phyloP scores from a whole-genome alignment of 208 protist species.

The Trichomonas tenax region DNA sequence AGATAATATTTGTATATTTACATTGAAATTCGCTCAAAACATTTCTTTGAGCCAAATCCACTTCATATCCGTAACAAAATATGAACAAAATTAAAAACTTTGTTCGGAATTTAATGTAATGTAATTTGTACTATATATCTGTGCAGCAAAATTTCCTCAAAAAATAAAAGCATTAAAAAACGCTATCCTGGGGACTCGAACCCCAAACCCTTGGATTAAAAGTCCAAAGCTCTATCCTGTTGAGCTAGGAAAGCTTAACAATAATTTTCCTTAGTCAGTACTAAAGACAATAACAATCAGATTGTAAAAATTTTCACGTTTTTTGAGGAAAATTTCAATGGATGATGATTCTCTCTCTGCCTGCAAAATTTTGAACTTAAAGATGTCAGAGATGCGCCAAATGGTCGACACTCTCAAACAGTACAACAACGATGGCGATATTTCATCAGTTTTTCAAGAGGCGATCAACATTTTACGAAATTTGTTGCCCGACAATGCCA shows the following conservation, averaged over 20 bases:
- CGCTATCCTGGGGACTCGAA: neutral
- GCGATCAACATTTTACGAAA: neutral
- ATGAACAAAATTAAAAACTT: too few species aligned
- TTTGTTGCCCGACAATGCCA: neutral
- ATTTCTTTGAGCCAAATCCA: too few species aligned
- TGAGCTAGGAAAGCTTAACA: neutral
- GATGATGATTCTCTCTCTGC: neutral
- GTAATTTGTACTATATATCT: too few species aligned
- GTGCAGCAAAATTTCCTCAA: too few species aligned
- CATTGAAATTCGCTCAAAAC: too few species aligned
- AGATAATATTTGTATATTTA: too few species aligned
- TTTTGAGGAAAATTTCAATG: neutral
- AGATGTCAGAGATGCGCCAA: neutral
- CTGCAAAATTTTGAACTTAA: neutral
- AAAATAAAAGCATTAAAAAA: neutral
- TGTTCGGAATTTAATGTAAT: too few species aligned
- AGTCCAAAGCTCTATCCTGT: neutral
- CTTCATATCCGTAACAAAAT: too few species aligned
- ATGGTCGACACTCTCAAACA: neutral
- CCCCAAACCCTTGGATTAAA: neutral
- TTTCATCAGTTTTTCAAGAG: neutral
- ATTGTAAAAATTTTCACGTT: too few species aligned
- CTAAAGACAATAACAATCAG: too few species aligned
- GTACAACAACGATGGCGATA: neutral
- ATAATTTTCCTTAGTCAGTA: too few species aligned